phyloP scores from a whole-genome alignment of 345 rosid genomes.

The Dipteronia dyeriana region DNA sequence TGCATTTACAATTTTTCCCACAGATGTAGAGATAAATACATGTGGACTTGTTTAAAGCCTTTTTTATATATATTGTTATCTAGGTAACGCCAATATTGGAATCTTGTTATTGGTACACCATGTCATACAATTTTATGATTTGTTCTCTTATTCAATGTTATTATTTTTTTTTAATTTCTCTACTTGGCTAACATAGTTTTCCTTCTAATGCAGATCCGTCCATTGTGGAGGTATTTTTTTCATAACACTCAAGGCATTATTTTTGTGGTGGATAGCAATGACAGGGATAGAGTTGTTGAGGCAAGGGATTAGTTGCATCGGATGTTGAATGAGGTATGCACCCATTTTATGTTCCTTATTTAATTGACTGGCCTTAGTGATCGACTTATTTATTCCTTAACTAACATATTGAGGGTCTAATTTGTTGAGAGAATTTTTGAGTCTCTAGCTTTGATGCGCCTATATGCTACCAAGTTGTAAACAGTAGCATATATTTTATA shows the following conservation, averaged over 20 bases:
- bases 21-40: neutral
- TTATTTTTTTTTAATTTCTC: neutral
- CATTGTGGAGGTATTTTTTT: conserved; percentile 83
- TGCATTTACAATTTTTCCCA: neutral
- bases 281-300: conserved; percentile 76
- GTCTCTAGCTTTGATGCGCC: neutral
- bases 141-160: neutral
- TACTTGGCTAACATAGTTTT: neutral
- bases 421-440: neutral
- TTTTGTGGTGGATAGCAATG: conserved; percentile 77
- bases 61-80: neutral
- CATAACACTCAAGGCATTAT: conserved; percentile 82
- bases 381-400: neutral
- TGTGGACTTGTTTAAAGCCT: neutral
- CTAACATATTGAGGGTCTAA: neutral
- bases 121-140: neutral
- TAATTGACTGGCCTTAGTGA: neutral
- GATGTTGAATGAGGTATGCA: conserved; percentile 66
- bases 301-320: conserved; percentile 75
- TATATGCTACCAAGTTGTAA: neutral
- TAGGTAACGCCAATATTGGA: neutral
- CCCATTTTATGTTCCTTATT: conserved; percentile 9
- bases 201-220: conserved; percentile 57
- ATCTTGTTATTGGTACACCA: neutral
- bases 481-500: neutral